phyloP scores from a whole-genome alignment of 2,329 filamentous ascomycete species.

The Helminthosporium solani region DNA sequence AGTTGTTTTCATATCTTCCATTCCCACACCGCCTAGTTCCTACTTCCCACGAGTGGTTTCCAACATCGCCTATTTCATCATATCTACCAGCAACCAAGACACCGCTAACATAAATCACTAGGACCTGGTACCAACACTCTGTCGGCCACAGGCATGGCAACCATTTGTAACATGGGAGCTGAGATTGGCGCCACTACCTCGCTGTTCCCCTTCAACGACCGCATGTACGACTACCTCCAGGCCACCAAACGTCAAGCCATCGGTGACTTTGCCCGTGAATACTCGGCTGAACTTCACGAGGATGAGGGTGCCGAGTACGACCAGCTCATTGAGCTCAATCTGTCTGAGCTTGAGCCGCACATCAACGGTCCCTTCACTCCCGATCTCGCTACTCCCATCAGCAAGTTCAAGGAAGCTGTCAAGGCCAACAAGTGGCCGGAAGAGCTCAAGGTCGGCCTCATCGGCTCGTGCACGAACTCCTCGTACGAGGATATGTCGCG shows the following conservation, averaged over 20 bases:
- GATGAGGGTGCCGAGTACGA: conserved; percentile 95
- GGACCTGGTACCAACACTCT: conserved; percentile 72
- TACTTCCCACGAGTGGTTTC: too few species aligned
- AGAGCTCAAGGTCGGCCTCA: conserved; percentile 93
- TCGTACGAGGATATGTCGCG: conserved; percentile 90
- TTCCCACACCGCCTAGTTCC: too few species aligned
- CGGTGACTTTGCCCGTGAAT: conserved; percentile 82
- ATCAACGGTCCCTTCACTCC: conserved; percentile 99
- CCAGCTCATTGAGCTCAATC: conserved; percentile 92
- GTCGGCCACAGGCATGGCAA: conserved; percentile 84
- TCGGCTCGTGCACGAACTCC: conserved; percentile 97
- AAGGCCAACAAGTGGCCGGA: conserved; percentile 95
- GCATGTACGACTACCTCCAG: conserved; percentile 92
- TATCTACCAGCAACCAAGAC: too few species aligned
- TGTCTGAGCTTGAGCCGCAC: conserved; percentile 91
- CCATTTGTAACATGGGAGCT: conserved; percentile 40
- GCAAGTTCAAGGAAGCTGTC: conserved; percentile 92
- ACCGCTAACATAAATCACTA: too few species aligned
- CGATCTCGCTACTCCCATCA: conserved; percentile 95
- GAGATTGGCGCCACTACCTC: conserved; percentile 83
- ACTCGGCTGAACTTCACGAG: conserved; percentile 80
- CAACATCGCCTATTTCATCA: too few species aligned
- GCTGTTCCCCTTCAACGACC: conserved; percentile 95
- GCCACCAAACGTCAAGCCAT: conserved; percentile 90
- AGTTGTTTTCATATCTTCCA: neutral